Base-by-base conservation (phyloP, 805 yeast species). In the Saccharomycopsis fibuligera region DNA sequence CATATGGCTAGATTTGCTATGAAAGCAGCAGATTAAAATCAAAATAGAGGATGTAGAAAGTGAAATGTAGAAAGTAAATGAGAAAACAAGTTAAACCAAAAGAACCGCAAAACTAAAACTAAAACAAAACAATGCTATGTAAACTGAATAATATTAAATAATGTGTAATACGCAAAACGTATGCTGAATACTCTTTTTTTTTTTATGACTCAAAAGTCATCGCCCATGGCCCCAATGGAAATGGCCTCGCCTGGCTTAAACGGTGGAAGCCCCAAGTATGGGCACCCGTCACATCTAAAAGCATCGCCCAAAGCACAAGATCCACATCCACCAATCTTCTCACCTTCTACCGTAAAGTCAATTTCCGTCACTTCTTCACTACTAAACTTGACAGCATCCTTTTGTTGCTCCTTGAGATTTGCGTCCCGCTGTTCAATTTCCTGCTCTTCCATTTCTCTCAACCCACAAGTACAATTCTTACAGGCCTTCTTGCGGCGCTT, bases 281-380 rank as follows among this genome's bases (percentile, higher is more conserved):
- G 99, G 68, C 99, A 93, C 2, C 98, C 97, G 57, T 90, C 96
- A 65, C 99, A 93, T 61, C 99, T 74, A 69, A 93, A 93, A 0
- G 99, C 99, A 65, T 93, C 99, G 39, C 99, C 99, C 44, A 93
- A 74, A 0, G 98, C 82, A 68, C 99, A 93, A 9, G 96, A 86
- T 23, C 96, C 96, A 69, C 99, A 93, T 2, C 97, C 96, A 30
- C 97, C 97, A 10, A 95, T 84, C 60, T 53, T 55, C 41, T 56
- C 54, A 30, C 54, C 54, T 35, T 54, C 57, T 23, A 51, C 47
- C 9, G 56, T 53, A n/a, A 51, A 41, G 31, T 54, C 48, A 14
- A 65, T 55, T 47, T 60, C 62, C 23, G 56, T 50, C 33, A 65
- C 60, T 1, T 65, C 65, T 29, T 61, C 58, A 10, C 50, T 43